Evolutionary conservation across 2,329 filamentous ascomycete species (phyloP).

Genomic region (Ceratocystiopsis sp.): DNA sequence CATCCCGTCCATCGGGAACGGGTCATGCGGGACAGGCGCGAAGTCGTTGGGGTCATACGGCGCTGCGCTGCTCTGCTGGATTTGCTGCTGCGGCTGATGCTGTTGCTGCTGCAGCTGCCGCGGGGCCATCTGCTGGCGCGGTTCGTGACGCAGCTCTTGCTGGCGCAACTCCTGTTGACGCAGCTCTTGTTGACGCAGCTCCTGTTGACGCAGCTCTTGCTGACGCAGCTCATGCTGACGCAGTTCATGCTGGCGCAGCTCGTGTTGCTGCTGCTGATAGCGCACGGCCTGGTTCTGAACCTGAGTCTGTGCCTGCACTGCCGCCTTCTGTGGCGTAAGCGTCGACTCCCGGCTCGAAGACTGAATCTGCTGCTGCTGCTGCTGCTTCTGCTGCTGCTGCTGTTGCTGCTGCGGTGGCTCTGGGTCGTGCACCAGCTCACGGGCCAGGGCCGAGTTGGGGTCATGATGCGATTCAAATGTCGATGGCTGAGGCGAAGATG

Average conservation of each 20-base stretch:
- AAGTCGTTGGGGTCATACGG: conserved; percentile 40
- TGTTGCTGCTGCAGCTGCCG: conserved; percentile 11
- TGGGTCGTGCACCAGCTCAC: conserved; percentile 44
- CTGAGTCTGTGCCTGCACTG: neutral
- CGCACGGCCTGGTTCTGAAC: neutral
- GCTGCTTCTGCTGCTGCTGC: conserved; percentile 1
- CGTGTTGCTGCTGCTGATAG: conserved; percentile 4
- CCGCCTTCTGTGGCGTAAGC: conserved; percentile 6
- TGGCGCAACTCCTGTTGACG: no score
- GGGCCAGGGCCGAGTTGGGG: conserved; percentile 53
- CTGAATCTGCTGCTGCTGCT: conserved; percentile 2
- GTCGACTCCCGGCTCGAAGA: neutral
- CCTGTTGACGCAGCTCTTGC: no score
- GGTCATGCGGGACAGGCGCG: conserved; percentile 66
- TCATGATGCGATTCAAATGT: conserved; percentile 87
- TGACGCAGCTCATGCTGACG: no score
- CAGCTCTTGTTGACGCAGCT: no score
- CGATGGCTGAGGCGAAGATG: conserved; percentile 90
- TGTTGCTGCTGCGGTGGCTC: conserved; percentile 17
- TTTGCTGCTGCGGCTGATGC: conserved; percentile 12
- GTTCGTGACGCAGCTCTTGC: no score
- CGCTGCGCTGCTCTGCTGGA: conserved; percentile 10
- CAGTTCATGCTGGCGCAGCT: conserved; percentile 4
- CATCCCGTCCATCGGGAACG: conserved; percentile 91
- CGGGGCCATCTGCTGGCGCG: no score